Base-by-base conservation (phyloP, 495 filamentous ascomycete genomes). In the Tuber umbilicatum region DNA sequence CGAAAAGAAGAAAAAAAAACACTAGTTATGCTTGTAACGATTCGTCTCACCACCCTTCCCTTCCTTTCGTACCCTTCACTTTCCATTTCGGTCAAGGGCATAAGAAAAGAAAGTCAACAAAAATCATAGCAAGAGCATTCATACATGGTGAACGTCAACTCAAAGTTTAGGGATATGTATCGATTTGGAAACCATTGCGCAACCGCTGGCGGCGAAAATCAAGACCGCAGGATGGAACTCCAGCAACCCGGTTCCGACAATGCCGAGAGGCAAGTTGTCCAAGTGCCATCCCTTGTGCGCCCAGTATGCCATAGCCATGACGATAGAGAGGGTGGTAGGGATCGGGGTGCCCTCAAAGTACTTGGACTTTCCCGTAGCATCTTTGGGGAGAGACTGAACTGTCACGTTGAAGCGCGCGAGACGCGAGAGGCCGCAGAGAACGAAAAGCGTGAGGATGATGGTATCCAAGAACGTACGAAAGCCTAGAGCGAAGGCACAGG, bases 291-390 rank as follows among this genome's bases (percentile, higher is more conserved):
- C 91, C 73, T 92, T 84, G 45, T 85, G 89, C 14, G 94, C 89
- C 91, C 94, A 98, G 84, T 90, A 97, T 12, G 89, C 93, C 95
- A 99, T 97, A 19, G 94, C 76, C 31, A 85, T 87, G 70, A 92
- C 93, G 76, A 97, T 90, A 1, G 86, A 89, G 23, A 98, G 84
- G 21, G 91, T 92, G 6, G 92, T 98, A 5, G 95, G 95, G 82
- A 98, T 98, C 27, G 95, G 95, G 3, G 94, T 96, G 81, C 95
- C 95, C 84, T 98, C 94, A 78, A 99, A 99, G 83, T 97, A 98
- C 81, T 90, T 88, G 38, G 91, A 92, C 85, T 99, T 99, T 69
- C 95, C 95, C 12, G 86, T 89, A 64, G 89, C 90, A 80, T 99
- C 96, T 85, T 97, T 97, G 69, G 95, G 95, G 21, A 99, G 87